phyloP scores from a whole-genome alignment of 805 yeast species.

The Jamesozyma hellenica region DNA sequence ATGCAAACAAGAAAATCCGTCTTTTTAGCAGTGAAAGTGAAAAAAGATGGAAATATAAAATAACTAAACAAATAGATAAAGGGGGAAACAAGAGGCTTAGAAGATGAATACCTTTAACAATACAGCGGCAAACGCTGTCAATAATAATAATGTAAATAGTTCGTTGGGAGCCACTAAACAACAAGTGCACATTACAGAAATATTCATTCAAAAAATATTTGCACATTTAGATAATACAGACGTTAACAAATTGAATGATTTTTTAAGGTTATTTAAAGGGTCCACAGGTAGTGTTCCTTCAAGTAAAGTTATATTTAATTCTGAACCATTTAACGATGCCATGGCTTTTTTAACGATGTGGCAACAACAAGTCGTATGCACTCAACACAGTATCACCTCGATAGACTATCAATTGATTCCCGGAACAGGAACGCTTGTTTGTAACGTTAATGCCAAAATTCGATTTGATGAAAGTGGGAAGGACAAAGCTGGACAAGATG shows the following conservation, averaged over 20 bases:
- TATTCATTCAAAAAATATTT: conserved; percentile 27
- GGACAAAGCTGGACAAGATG: conserved; percentile 53
- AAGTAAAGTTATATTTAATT: conserved; percentile 25
- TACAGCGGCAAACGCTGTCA: not conserved
- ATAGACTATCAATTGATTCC: conserved; percentile 61
- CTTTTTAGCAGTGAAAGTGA: no score
- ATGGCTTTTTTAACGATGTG: conserved; percentile 24
- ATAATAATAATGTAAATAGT: conserved; percentile 4
- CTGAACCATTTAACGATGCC: conserved; percentile 24
- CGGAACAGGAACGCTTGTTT: conserved; percentile 46
- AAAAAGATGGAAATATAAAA: not conserved
- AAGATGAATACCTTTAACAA: not conserved
- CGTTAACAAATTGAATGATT: conserved; percentile 22
- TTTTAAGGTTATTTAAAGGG: conserved; percentile 19
- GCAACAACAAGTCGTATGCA: conserved; percentile 28
- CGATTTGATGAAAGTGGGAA: conserved; percentile 69
- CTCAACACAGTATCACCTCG: conserved; percentile 55
- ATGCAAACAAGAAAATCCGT: no score
- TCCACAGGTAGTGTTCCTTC: conserved; percentile 6
- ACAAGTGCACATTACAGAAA: conserved; percentile 24
- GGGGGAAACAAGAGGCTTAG: not conserved
- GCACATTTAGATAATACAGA: conserved; percentile 29
- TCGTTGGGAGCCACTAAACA: not conserved
- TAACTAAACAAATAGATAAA: not conserved
- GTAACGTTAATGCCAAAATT: conserved; percentile 48